These are phyloP conservation scores for Jatropha multifida DNA, from an alignment of 441 rosid species.

Conservation along the genomic window DNA sequence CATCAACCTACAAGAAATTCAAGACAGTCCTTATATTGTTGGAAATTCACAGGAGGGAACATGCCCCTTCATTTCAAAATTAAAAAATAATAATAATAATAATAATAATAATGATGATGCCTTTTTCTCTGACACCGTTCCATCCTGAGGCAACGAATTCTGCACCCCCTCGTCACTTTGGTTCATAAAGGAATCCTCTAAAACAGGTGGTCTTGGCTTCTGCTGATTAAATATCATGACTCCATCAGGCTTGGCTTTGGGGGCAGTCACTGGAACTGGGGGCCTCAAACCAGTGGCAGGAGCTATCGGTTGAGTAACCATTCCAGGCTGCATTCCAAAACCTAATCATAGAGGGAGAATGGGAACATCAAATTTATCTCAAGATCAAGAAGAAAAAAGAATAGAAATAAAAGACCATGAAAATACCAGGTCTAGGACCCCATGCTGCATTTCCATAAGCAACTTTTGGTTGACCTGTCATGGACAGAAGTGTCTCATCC, in stretches of 20 bases:
- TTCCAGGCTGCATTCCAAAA: constrained; percentile 66
- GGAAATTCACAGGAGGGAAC: constrained; percentile 1
- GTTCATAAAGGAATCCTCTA: constrained; percentile 63
- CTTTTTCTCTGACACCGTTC: constrained; percentile 57
- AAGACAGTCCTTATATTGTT: constrained; percentile 20
- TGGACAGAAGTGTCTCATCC: constrained; percentile 80
- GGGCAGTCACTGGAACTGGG: constrained; percentile 46
- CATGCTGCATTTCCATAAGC: constrained; percentile 70
- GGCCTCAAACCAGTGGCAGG: constrained; percentile 74
- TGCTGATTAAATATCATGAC: constrained; percentile 47
- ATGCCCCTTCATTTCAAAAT: neutral
- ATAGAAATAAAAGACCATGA: constrained; percentile 12
- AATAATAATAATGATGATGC: constrained; percentile 31
- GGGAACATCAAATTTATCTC: constrained; percentile 18
- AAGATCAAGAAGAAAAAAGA: constrained; percentile 11
- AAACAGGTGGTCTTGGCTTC: constrained; percentile 45
- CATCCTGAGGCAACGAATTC: constrained; percentile 45
- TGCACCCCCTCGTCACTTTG: constrained; percentile 46
- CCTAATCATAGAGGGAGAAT: constrained; percentile 42
- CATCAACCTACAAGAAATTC: constrained; percentile 50
- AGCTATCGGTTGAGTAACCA: constrained; percentile 52
- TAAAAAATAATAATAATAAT: neutral
- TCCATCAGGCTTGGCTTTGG: constrained; percentile 46
- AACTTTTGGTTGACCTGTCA: constrained; percentile 72
- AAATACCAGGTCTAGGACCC: constrained; percentile 70